Evolutionary conservation across 2,329 filamentous ascomycete species (phyloP), one percentile per base, ranked within the genome.

Genomic region (Fusarium ambrosium): DNA sequence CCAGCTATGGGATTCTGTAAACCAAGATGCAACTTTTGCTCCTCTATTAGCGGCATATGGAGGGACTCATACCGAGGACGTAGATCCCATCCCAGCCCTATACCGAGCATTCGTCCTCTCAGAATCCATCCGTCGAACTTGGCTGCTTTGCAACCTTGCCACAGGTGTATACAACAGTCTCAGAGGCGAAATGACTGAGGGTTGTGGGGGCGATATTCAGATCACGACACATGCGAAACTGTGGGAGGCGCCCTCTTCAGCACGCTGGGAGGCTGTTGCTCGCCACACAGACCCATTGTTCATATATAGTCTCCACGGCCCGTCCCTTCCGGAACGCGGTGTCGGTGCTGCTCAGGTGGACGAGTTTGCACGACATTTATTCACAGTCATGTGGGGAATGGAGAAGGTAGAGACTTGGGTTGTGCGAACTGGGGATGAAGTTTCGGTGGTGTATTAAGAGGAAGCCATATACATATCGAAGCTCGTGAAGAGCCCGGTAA

Each of bases 361-460:
- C 8, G 66, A 68, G 24, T 68, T 68, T 51, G 62, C 66, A 10
- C 41, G 62, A 2, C 66, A 64, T 29, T 13, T 68, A 4, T 68
- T 68, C 13, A 68, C 66, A 6, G 20, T 68, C 4, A 68, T 68
- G 66, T 68, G 43, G 61, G 62, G 66, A 4, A 11, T 65, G 18
- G 62, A 61, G 10, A 60, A 65, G 18, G 66, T 65, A 1, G 62
- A 68, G 14, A 24, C 20, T 22, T 68, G 62, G 66, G 53, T 61
- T 2, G 53, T 60, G n/a, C 32, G 61, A 20, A 68, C 60, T 9
- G 65, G 37, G 9, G 60, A 60, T 60, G 20, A 36, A 20, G 36
- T 60, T 41, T 60, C 56, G 9, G 22, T 60, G 20, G 4, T 60
- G 34, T 60, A 60, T n/a, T 27, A n/a, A 60, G 32, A 6, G 32